Percentiles rank a stretch among this genome's conserved stretches.
These are phyloP conservation scores for Fusarium lyarnte DNA, from an alignment of 2,329 filamentous ascomycete species.

Conservation along the genomic window DNA sequence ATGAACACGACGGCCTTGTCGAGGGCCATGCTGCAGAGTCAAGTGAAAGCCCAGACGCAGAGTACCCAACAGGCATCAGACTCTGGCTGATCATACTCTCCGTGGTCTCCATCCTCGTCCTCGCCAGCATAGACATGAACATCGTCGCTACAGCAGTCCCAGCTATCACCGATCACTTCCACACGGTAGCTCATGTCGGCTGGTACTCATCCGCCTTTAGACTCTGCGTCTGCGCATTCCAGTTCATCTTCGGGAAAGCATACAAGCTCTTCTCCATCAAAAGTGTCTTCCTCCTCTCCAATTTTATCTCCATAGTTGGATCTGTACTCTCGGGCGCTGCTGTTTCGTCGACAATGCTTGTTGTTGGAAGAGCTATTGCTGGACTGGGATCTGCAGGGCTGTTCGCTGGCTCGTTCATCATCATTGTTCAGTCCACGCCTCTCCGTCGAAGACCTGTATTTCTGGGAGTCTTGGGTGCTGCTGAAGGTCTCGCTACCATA, in stretches of 20 bases:
- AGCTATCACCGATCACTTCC: constrained; percentile 41
- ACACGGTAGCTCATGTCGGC: constrained; percentile 34
- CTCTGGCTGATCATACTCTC: constrained; percentile 20
- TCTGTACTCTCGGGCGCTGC: constrained; percentile 57
- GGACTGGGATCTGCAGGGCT: constrained; percentile 55
- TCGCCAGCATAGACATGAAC: constrained; percentile 38
- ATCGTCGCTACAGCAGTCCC: constrained; percentile 41
- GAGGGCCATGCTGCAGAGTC: accelerated
- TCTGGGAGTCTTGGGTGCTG: constrained; percentile 15
- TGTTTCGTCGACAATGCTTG: constrained; percentile 52
- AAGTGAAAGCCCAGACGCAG: accelerated
- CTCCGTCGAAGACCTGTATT: not conserved
- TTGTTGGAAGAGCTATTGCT: constrained; percentile 57
- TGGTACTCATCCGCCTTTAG: constrained; percentile 45
- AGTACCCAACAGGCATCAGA: not conserved
- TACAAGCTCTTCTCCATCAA: constrained; percentile 21
- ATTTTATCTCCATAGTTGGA: constrained; percentile 56
- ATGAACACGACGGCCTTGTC: accelerated
- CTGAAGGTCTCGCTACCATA: constrained; percentile 27
- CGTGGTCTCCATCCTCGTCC: not conserved
- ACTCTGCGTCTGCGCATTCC: constrained; percentile 54
- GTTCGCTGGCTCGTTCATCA: constrained; percentile 47
- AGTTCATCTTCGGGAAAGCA: constrained; percentile 27
- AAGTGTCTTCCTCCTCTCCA: constrained; percentile 50
- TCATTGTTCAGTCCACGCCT: not conserved